Evolutionary conservation across 805 yeast genomes (phyloP).

Genomic region (Lachancea meyersii): DNA sequence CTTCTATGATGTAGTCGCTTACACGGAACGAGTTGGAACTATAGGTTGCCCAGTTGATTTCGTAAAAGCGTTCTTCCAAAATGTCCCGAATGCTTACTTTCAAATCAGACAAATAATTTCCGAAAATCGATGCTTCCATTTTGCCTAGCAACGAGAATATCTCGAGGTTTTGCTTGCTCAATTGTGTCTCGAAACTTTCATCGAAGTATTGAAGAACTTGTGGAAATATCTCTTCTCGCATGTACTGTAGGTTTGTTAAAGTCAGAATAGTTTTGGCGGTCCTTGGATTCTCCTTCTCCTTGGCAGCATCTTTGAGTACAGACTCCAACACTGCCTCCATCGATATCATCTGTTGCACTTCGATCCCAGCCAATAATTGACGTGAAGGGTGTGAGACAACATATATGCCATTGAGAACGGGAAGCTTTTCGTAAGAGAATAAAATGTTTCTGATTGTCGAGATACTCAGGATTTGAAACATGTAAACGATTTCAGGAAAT

Average conservation of each 20-base stretch:
- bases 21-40: constrained; percentile 35
- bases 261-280: constrained; percentile 45
- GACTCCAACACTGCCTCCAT: constrained; percentile 44
- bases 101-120: constrained; percentile 46
- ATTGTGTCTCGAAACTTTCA: constrained; percentile 40
- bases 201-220: constrained; percentile 45
- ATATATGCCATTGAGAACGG: constrained; percentile 33
- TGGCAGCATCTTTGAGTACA: constrained; percentile 37
- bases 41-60: constrained; percentile 39
- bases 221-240: constrained; percentile 44
- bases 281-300: constrained; percentile 35
- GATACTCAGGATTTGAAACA: constrained; percentile 33
- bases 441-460: constrained; percentile 31
- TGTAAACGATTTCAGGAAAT: constrained; percentile 33
- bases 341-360: constrained; percentile 36
- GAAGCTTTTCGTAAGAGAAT: constrained; percentile 31
- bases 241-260: constrained; percentile 46
- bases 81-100: constrained; percentile 37
- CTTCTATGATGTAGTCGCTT: constrained; percentile 44
- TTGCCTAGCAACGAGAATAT: constrained; percentile 41
- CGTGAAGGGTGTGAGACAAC: constrained; percentile 35
- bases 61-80: constrained; percentile 36
- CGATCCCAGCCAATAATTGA: constrained; percentile 35
- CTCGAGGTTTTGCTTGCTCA: constrained; percentile 39
- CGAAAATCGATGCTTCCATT: constrained; percentile 49